These are phyloP conservation scores for Phytophthora fragariae DNA, from an alignment of 352 stramenopile genomes.

Conservation along the genomic window DNA sequence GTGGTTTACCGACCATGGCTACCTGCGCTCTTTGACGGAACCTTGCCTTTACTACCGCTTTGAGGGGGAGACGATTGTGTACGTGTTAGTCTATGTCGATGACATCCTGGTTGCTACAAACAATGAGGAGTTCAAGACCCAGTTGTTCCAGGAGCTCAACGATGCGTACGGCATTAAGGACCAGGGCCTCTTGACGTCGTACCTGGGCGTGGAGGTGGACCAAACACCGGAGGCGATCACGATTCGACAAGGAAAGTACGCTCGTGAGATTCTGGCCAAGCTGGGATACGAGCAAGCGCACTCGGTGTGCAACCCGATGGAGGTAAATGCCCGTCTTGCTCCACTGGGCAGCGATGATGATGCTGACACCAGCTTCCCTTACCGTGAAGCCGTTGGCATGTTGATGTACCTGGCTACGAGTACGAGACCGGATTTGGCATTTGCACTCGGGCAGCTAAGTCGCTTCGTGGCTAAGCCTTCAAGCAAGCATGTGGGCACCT, in stretches of 20 bases:
- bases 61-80: slow-evolving; percentile 7
- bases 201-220: background rate
- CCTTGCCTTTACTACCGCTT: slow-evolving; percentile 14
- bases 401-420: no score
- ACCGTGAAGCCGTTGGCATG: no score
- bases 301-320: slow-evolving; percentile 14
- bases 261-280: slow-evolving; percentile 4
- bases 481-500: no score
- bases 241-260: slow-evolving; percentile 11
- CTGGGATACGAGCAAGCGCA: slow-evolving; percentile 20
- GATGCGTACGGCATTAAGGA: slow-evolving; percentile 13
- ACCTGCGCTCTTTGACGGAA: slow-evolving; percentile 2
- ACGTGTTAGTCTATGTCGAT: slow-evolving; percentile 6
- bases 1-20: slow-evolving; percentile 3
- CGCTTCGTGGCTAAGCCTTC: no score
- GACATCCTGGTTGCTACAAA: background rate
- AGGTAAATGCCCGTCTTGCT: background rate
- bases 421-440: no score
- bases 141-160: slow-evolving; percentile 12
- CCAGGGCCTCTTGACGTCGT: background rate
- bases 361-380: background rate
- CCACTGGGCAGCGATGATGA: background rate
- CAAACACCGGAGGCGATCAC: background rate
- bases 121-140: slow-evolving; percentile 1
- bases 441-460: no score